Base-by-base conservation (phyloP, 305 asterid genomes). In the Fraxinus xanthoxyloides region DNA sequence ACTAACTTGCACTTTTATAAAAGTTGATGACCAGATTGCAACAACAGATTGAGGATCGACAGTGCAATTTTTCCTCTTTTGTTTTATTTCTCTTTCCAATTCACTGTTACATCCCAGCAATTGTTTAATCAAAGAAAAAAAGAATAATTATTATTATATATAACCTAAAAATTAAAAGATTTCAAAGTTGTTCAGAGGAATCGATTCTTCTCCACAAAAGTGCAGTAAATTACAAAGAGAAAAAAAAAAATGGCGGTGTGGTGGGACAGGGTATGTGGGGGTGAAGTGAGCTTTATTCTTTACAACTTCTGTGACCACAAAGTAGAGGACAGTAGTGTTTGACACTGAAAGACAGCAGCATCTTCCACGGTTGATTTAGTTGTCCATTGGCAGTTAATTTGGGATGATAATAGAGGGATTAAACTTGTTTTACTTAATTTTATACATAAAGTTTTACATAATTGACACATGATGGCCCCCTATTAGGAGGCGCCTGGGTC, bases 121-220 rank as follows among this genome's bases (percentile, higher is more conserved):
- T n/a, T n/a, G 26, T 13, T 54, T 54, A 3, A 4, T n/a, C 10
- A 54, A 17, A 54, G 10, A 5, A 2, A 17, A n/a, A 51, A 48
- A 12, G n/a, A 12, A 0, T 3, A 46, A 3, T 46, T 13, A 4
- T 51, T 4, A 4, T 48, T 4, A 48, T 48, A 15, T 17, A 48
- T 15, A 51, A 3, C 63, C 8, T n/a, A 51, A 51, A 48, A n/a
- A 17, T 9, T n/a, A 51, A 51, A 51, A 51, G 63, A 51, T 17
- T 51, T 17, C 3, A 51, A 17, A n/a, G 77, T 65, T 19, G 70
- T 30, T 76, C 54, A 48, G 87, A 84, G 78, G 90, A 90, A 89
- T 89, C 92, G 89, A 80, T 85, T 85, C 85, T 82, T 82, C 85
- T 38, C 78, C 79, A 31, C 76, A 72, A 81, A 87, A 79, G 86